phyloP scores from a whole-genome alignment of 768 basidiomycete genomes.

The Suillus placidus region DNA sequence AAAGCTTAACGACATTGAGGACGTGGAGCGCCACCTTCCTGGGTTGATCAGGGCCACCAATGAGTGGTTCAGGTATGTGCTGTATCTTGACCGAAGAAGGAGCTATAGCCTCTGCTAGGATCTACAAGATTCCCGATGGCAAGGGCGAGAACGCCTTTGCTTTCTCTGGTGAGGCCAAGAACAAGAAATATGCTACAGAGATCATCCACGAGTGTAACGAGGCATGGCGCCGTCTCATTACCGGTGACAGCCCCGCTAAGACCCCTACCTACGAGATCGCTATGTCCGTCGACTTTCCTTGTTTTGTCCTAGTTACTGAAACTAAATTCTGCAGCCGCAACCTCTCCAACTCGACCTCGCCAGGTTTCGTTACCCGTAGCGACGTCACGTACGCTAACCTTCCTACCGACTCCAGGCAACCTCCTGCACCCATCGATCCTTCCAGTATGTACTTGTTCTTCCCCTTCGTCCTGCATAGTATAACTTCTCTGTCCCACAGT shows the following conservation, averaged over 20 bases:
- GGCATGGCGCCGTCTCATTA: slow-evolving; percentile 93
- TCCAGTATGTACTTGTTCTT: slow-evolving; percentile 60
- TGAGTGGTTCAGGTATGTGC: slow-evolving; percentile 91
- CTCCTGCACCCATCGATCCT: slow-evolving; percentile 88
- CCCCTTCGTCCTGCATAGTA: background rate
- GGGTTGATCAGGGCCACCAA: slow-evolving; percentile 96
- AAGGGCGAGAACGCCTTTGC: slow-evolving; percentile 98
- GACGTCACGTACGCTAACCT: slow-evolving; percentile 67
- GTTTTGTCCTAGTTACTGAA: background rate
- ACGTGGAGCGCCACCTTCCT: slow-evolving; percentile 97
- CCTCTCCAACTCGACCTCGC: slow-evolving; percentile 73
- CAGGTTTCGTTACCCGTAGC: slow-evolving; percentile 62
- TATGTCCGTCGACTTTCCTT: slow-evolving; percentile 61
- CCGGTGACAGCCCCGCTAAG: slow-evolving; percentile 76
- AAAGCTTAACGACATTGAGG: slow-evolving; percentile 98
- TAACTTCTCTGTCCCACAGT: slow-evolving; percentile 46
- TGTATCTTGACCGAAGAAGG: background rate
- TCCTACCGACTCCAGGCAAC: slow-evolving; percentile 78
- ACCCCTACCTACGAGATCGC: slow-evolving; percentile 74
- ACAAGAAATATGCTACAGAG: slow-evolving; percentile 99
- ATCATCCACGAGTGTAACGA: slow-evolving; percentile 99
- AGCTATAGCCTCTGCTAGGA: slow-evolving; percentile 46
- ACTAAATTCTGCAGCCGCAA: slow-evolving; percentile 61
- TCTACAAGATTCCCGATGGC: slow-evolving; percentile 96
- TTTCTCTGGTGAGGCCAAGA: slow-evolving; percentile 99